Conservation (phyloP, 192 early-diverging fungal genomes). For the Gryganskiella cystojenkinii region DNA sequence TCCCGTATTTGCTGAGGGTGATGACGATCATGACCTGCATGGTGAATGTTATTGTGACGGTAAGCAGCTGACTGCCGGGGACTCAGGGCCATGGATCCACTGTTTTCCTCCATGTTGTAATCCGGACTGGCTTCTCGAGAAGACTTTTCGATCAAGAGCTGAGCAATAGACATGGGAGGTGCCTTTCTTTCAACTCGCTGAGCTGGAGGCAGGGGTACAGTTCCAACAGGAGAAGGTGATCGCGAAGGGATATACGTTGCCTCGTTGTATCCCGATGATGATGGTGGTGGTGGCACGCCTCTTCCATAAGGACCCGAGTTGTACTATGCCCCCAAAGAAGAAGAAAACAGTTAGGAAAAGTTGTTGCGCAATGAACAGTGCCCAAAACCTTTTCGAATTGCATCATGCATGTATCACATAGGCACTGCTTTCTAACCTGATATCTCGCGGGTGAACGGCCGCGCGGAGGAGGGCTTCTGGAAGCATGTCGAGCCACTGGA, state of each 20-base stretch:
- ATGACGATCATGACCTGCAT: too few relatives aligned
- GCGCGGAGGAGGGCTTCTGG: conserved; percentile 26
- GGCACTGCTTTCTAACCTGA: conserved; percentile 7
- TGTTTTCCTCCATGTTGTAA: conserved; percentile 11
- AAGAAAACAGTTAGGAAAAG: neutral
- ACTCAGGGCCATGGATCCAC: conserved; percentile 5
- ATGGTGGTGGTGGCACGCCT: conserved; percentile 1
- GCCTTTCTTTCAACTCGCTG: conserved; percentile 26
- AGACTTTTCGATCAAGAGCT: conserved; percentile 26
- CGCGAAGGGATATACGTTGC: conserved; percentile 39
- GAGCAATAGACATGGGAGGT: conserved; percentile 38
- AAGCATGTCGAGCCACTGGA: conserved; percentile 16
- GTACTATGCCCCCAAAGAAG: conserved; percentile 7
- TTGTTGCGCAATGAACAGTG: too few relatives aligned
- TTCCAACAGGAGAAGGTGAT: conserved; percentile 34
- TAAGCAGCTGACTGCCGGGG: neutral
- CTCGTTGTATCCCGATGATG: conserved; percentile 11
- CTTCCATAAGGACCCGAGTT: conserved; percentile 17
- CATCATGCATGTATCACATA: too few relatives aligned
- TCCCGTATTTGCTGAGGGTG: conserved; percentile 24
- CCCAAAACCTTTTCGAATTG: too few relatives aligned
- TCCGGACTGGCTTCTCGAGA: conserved; percentile 30
- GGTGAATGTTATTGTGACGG: neutral
- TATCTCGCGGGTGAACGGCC: conserved; percentile 32
- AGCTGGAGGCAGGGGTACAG: neutral